A percentile compares a stretch with the other conserved stretches of the same genome.
Evolutionary conservation across 2,329 filamentous ascomycete genomes (phyloP).

Genomic region (Diplodia mutila): DNA sequence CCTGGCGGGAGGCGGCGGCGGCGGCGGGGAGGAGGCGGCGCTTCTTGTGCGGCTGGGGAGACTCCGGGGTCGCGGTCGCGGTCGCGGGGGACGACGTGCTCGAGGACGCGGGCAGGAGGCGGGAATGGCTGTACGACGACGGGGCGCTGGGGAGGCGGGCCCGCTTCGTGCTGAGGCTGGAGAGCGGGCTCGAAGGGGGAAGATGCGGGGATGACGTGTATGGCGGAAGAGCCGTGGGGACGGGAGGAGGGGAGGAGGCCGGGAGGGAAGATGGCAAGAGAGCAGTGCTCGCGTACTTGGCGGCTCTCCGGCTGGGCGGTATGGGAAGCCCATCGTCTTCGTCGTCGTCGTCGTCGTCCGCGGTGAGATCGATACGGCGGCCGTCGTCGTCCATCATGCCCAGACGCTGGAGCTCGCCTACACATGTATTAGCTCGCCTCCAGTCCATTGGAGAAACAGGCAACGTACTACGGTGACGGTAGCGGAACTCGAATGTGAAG

Average conservation of each 20-base stretch:
- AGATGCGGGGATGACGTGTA: neutral
- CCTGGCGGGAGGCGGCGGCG: neutral
- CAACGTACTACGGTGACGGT: slow-evolving; percentile 10
- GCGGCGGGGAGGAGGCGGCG: neutral
- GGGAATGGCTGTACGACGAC: no score
- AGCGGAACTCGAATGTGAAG: slow-evolving; percentile 5
- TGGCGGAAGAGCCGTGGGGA: neutral
- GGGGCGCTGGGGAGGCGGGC: no score
- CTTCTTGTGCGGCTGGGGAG: neutral
- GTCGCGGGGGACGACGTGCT: no score
- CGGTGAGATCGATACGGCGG: neutral
- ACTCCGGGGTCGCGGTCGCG: neutral
- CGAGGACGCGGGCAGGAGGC: no score
- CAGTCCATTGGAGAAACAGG: neutral
- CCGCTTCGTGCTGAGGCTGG: neutral
- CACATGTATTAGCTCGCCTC: neutral
- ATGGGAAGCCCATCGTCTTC: neutral
- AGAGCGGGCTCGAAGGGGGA: neutral
- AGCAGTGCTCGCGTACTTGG: neutral
- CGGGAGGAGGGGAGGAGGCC: neutral
- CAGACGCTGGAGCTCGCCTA: slow-evolving; percentile 4
- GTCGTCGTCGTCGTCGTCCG: neutral
- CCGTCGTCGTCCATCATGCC: slow-evolving; percentile 6
- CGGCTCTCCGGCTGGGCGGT: neutral
- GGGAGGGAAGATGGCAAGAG: neutral